Evolutionary conservation across 495 filamentous ascomycete genomes (phyloP), one percentile per base, ranked within the genome.

Genomic region (Bryoglossum gracile): DNA sequence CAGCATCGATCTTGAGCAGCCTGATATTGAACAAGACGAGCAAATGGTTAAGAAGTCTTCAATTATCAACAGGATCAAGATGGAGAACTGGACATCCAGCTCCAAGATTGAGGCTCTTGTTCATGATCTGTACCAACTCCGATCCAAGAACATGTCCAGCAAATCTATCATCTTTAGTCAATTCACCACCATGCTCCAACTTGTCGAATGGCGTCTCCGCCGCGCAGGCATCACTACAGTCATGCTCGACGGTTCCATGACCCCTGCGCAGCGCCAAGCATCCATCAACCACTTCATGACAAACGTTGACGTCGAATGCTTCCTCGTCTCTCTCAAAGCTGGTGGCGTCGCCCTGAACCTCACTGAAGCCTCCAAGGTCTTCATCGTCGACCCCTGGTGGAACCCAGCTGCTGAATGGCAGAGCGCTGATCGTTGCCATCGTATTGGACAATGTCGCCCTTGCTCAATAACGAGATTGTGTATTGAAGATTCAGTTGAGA

Each of bases 381-480:
- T 95, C 62, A 95, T 97, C 40, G 80, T 96, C 43, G 92, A 98
- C 61, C 91, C 91, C 68, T 95, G 89, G 90, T 95, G 91, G 91
- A 96, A 96, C 53, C 91, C 91, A 3, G 89, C 89, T 17, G 89
- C 90, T 3, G 92, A 98, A 72, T 96, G 92, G 91, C 92, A 98
- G 61, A 87, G 82, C 51, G 91, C 90, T 2, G 92, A 98, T 64
- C 83, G 92, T 53, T 95, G 94, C 63, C 92, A 98, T 68, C 88
- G 92, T 36, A 98, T 98, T 53, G 92, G 92, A 25, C 92, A 97
- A 68, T 83, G 79, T 17, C 84, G 92, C 8, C 89, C 89, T 30
- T 96, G 90, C 59, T 86, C 86, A n/a, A 89, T 98, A 55, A 96
- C 88, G 3, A 80, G 91, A 14, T 75, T 98, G 16, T 89, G 87